Evolutionary conservation across 805 yeast genomes (phyloP).

Genomic region (Ogataea methanolica): DNA sequence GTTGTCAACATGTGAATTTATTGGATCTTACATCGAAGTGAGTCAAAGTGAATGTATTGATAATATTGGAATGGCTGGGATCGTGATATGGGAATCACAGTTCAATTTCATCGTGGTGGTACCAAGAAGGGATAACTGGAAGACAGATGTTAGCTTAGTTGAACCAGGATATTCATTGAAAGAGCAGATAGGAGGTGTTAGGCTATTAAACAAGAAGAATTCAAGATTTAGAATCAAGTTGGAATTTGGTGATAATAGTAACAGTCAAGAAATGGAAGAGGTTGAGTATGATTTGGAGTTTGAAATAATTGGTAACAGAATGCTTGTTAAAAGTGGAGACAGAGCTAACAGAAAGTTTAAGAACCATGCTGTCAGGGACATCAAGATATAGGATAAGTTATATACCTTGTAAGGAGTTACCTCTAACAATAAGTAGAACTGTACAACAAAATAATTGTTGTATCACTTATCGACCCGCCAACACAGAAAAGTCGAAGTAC

Average conservation of each 20-base stretch:
- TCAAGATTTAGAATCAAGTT: constrained; percentile 54
- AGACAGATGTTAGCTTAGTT: constrained; percentile 15
- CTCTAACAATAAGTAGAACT: background rate
- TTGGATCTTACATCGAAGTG: constrained; percentile 68
- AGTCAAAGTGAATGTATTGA: constrained; percentile 51
- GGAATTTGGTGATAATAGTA: constrained; percentile 29
- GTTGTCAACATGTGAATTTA: constrained; percentile 73
- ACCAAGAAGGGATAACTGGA: constrained; percentile 38
- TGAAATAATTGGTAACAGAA: constrained; percentile 73
- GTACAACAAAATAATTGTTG: background rate
- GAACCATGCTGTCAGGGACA: constrained; percentile 53
- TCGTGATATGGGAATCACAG: constrained; percentile 82
- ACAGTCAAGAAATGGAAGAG: constrained; percentile 3
- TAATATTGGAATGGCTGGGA: constrained; percentile 62
- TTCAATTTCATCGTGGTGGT: constrained; percentile 62
- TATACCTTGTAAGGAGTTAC: background rate
- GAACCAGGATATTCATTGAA: constrained; percentile 15
- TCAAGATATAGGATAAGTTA: constrained; percentile 9
- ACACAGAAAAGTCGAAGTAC: too few relatives aligned
- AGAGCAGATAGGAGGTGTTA: constrained; percentile 55
- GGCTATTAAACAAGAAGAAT: constrained; percentile 63
- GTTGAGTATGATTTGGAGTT: constrained; percentile 45
- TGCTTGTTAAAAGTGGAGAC: constrained; percentile 71
- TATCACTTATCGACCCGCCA: too few relatives aligned
- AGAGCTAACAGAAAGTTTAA: constrained; percentile 84